Percentiles rank a stretch among this genome's conserved stretches.
Evolutionary conservation across 2,329 filamentous ascomycete species (phyloP).

Genomic region (Nigrospora osmanthi): DNA sequence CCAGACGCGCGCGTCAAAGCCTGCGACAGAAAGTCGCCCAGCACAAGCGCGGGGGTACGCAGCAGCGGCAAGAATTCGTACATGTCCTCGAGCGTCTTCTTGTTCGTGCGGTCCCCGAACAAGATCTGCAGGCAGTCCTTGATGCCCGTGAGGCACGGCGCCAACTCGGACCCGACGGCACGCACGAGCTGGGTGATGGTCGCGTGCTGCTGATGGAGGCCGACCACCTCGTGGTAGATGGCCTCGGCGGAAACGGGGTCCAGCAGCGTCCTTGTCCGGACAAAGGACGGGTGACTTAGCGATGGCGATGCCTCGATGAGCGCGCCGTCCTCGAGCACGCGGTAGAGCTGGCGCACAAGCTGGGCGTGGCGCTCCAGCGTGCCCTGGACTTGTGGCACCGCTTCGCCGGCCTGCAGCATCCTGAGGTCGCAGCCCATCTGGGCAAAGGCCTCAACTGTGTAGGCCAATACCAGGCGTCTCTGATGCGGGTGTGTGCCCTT

Average conservation of each 20-base stretch:
- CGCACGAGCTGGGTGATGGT: conserved; percentile 10
- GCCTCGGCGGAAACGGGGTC: conserved; percentile 5
- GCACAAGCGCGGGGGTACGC: conserved; percentile 4
- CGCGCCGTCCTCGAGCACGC: conserved; percentile 21
- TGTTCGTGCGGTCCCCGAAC: conserved; percentile 12
- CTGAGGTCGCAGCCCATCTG: conserved; percentile 17
- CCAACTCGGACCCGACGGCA: conserved; percentile 8
- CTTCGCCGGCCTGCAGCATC: conserved; percentile 9
- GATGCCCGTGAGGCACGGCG: conserved; percentile 11
- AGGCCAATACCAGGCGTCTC: conserved; percentile 19
- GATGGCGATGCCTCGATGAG: too few relatives aligned
- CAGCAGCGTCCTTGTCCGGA: too few relatives aligned
- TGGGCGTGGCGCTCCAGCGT: conserved; percentile 15
- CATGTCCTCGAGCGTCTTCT: conserved; percentile 11
- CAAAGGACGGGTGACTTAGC: too few relatives aligned
- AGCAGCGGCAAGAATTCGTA: conserved; percentile 14
- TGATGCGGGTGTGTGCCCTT: conserved; percentile 18
- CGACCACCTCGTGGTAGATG: conserved; percentile 7
- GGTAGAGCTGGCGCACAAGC: conserved; percentile 15
- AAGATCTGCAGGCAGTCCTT: conserved; percentile 11
- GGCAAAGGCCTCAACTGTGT: conserved; percentile 22
- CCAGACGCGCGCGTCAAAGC: neutral
- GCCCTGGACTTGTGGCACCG: conserved; percentile 9
- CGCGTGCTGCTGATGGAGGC: conserved; percentile 6
- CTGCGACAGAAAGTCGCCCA: conserved; percentile 12